Percentiles rank a stretch among this genome's conserved stretches.
Conservation (phyloP, 1,284 basidiomycete genomes). For the Phellinidium pouzarii region DNA sequence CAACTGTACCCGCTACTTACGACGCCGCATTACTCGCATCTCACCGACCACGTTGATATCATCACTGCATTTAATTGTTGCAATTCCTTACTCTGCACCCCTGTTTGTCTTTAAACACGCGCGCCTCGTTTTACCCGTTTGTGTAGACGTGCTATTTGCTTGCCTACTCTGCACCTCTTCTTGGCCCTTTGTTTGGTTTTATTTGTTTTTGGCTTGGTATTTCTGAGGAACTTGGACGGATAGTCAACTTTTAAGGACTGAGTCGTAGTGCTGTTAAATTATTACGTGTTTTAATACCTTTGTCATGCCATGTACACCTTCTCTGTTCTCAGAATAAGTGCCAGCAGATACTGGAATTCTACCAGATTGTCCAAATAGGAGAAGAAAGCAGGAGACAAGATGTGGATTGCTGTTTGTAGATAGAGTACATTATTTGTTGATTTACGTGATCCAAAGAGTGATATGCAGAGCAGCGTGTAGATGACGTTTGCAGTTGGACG, state of each 20-base stretch:
- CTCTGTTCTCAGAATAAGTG: no score
- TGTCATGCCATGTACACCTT: no score
- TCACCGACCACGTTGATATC: background rate
- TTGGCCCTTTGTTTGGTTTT: background rate
- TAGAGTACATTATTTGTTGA: background rate
- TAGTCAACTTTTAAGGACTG: no score
- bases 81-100: background rate
- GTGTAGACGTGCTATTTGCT: background rate
- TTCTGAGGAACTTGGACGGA: background rate
- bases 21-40: background rate
- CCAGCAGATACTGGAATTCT: background rate
- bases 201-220: background rate
- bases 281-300: no score
- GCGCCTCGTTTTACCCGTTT: background rate
- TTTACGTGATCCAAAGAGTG: no score
- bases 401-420: slow-evolving; percentile 10
- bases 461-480: no score
- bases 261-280: no score
- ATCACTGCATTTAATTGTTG: background rate
- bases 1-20: background rate
- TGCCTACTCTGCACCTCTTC: background rate
- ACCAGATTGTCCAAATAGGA: no score
- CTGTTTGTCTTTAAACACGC: background rate
- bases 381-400: no score
- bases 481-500: no score